A percentile compares a stretch with the other conserved stretches of the same genome.
Conservation (phyloP, 345 rosid species). For the Hevea brasiliensis region DNA sequence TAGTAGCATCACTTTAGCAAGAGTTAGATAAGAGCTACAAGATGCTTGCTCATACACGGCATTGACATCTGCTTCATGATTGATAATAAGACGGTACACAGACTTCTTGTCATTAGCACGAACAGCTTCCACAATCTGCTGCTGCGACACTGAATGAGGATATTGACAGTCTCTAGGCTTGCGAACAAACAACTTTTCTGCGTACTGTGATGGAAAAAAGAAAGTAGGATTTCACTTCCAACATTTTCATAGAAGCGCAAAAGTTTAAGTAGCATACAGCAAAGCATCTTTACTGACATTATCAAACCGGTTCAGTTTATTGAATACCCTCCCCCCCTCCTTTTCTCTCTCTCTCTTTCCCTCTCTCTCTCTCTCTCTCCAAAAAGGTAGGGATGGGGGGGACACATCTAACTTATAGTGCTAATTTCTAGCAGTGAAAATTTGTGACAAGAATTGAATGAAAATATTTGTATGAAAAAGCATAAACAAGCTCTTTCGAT, state of each 20-base stretch:
- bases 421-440: neutral
- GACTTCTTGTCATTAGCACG: slow-evolving; percentile 88
- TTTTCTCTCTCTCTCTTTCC: too few relatives aligned
- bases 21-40: slow-evolving; percentile 67
- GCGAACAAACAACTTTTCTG: slow-evolving; percentile 83
- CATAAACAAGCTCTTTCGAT: neutral
- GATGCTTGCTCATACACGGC: slow-evolving; percentile 59
- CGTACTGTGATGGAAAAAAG: slow-evolving; percentile 60
- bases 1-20: slow-evolving; percentile 76
- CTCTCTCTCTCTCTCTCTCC: too few relatives aligned
- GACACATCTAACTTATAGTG: neutral
- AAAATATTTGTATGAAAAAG: neutral
- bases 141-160: slow-evolving; percentile 56
- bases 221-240: slow-evolving; percentile 8
- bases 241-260: neutral
- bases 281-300: neutral
- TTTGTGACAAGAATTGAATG: neutral
- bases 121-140: slow-evolving; percentile 89
- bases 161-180: slow-evolving; percentile 58
- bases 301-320: too few relatives aligned
- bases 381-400: neutral
- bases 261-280: neutral
- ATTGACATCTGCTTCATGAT: slow-evolving; percentile 73
- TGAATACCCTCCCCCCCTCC: too few relatives aligned
- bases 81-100: slow-evolving; percentile 77